Conservation (phyloP, 2,329 filamentous ascomycete genomes). For the Neofusicoccum parvum region DNA sequence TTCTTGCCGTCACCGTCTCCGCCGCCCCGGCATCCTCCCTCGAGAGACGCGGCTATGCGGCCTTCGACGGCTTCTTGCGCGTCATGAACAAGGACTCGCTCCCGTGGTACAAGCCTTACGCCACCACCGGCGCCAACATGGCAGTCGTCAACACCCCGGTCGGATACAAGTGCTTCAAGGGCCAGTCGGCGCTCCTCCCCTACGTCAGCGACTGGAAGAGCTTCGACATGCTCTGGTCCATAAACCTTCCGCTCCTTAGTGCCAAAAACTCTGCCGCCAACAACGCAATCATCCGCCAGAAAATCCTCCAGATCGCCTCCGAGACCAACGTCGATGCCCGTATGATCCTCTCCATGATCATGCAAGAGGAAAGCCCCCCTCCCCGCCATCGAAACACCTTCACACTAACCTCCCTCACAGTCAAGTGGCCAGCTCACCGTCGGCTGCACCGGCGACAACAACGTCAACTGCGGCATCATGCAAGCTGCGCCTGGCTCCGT, state of each 20-base stretch:
- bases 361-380: constrained; percentile 25
- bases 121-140: not conserved
- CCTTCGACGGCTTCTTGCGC: not conserved
- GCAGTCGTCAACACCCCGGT: not conserved
- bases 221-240: constrained; percentile 9
- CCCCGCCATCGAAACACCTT: not conserved
- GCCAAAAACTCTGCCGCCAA: not conserved
- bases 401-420: not conserved
- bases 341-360: constrained; percentile 27
- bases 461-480: constrained; percentile 26
- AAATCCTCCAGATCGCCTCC: constrained; percentile 23
- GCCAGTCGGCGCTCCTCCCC: not conserved
- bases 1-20: not conserved
- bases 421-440: constrained; percentile 23
- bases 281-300: not conserved
- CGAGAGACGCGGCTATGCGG: not conserved
- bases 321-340: constrained; percentile 25
- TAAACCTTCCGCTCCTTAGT: not conserved
- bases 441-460: constrained; percentile 21
- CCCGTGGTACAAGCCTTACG: not conserved
- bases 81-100: not conserved
- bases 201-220: not conserved
- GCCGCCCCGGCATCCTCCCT: not conserved
- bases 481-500: constrained; percentile 23
- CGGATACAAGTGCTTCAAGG: constrained; percentile 4